phyloP scores from a whole-genome alignment of 2,329 filamentous ascomycete species.

The Aspergillus oerlinghausenensis region DNA sequence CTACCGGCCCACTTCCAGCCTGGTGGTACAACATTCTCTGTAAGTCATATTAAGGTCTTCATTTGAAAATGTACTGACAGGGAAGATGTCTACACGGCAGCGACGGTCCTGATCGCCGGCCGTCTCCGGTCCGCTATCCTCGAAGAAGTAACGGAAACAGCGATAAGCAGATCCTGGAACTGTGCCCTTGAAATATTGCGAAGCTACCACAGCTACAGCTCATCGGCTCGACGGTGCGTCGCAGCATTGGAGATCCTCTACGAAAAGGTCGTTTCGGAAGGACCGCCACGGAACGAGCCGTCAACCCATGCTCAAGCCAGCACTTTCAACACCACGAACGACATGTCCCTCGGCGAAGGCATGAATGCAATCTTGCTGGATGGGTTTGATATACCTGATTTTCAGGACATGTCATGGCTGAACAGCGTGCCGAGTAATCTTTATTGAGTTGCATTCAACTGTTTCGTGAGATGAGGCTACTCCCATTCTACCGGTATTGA shows the following conservation, averaged over 20 bases:
- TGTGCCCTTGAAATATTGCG: slow-evolving; percentile 26
- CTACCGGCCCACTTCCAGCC: slow-evolving; percentile 27
- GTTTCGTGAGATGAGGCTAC: not conserved
- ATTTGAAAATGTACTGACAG: slow-evolving; percentile 3
- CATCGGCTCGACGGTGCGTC: slow-evolving; percentile 28
- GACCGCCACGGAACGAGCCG: slow-evolving; percentile 2
- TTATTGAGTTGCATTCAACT: slow-evolving; percentile 10
- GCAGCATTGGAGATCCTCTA: slow-evolving; percentile 30
- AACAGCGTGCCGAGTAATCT: slow-evolving; percentile 31
- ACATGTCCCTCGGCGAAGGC: slow-evolving; percentile 25
- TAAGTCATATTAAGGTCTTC: slow-evolving; percentile 8
- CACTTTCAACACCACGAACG: slow-evolving; percentile 9
- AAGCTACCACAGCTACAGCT: slow-evolving; percentile 29
- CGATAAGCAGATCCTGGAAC: slow-evolving; percentile 25
- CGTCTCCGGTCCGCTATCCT: slow-evolving; percentile 25
- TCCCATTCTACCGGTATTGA: not conserved
- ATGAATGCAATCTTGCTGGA: slow-evolving; percentile 22
- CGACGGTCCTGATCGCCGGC: slow-evolving; percentile 31
- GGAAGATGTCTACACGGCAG: slow-evolving; percentile 32
- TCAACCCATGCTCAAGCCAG: not conserved
- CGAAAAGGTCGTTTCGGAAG: slow-evolving; percentile 23
- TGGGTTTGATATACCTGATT: slow-evolving; percentile 24
- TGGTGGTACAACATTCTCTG: slow-evolving; percentile 39
- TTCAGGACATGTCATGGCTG: slow-evolving; percentile 34
- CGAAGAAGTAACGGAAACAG: slow-evolving; percentile 20